phyloP scores from a whole-genome alignment of 2,329 filamentous ascomycete genomes.

The Nigrospora osmanthi region DNA sequence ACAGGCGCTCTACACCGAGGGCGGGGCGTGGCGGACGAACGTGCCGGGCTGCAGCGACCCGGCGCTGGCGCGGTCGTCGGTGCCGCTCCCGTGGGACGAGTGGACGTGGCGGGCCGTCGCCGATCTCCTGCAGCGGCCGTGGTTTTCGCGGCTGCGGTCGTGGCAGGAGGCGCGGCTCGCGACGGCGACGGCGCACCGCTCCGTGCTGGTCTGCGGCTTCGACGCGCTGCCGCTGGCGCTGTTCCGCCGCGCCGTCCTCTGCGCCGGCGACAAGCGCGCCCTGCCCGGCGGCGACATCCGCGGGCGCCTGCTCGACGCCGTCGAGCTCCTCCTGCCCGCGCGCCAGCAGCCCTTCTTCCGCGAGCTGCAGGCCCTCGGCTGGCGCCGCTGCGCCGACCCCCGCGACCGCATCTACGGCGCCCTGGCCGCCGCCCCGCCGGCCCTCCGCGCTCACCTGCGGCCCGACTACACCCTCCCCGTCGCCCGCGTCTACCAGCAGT shows the following conservation, averaged over 20 bases:
- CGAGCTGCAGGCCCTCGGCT: neutral
- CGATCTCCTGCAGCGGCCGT: neutral
- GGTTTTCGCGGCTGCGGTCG: conserved; percentile 10
- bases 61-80: too few relatives aligned
- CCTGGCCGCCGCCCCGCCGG: neutral
- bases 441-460: too few relatives aligned
- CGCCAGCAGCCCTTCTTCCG: neutral
- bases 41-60: too few relatives aligned
- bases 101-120: neutral
- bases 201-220: neutral
- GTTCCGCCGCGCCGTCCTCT: neutral
- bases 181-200: neutral
- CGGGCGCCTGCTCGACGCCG: too few relatives aligned
- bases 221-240: neutral
- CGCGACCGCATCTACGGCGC: neutral
- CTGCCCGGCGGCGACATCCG: too few relatives aligned
- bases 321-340: neutral
- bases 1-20: neutral
- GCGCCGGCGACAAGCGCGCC: neutral
- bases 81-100: neutral
- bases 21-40: too few relatives aligned
- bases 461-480: too few relatives aligned
- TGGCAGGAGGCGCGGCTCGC: neutral
- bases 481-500: too few relatives aligned
- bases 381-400: neutral